Evolutionary conservation across 1,139 yeast species (phyloP).

Genomic region (Lodderomyces theae): DNA sequence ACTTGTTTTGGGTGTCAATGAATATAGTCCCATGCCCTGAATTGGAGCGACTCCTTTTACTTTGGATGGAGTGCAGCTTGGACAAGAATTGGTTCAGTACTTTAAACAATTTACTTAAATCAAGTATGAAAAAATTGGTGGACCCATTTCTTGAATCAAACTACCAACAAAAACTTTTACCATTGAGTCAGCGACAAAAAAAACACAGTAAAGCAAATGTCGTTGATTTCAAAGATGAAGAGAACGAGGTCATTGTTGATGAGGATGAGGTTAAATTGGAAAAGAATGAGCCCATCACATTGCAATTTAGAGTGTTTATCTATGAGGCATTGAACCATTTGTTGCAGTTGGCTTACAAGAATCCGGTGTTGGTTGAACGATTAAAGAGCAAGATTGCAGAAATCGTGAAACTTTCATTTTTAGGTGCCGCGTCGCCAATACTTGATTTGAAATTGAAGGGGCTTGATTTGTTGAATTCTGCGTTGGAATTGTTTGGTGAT

Average conservation of each 20-base stretch:
- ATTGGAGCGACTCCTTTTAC: constrained; percentile 30
- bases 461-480: constrained; percentile 52
- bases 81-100: constrained; percentile 43
- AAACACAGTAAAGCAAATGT: constrained; percentile 28
- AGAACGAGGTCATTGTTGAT: constrained; percentile 41
- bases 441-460: constrained; percentile 64
- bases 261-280: constrained; percentile 29
- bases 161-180: constrained; percentile 42
- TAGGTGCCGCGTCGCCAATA: constrained; percentile 76
- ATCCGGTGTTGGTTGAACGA: constrained; percentile 36
- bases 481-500: constrained; percentile 49
- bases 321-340: constrained; percentile 56
- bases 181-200: constrained; percentile 44
- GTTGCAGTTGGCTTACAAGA: constrained; percentile 40
- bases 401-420: constrained; percentile 75
- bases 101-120: constrained; percentile 36
- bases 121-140: constrained; percentile 38
- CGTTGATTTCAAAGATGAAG: constrained; percentile 45
- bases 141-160: constrained; percentile 39
- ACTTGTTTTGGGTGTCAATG: constrained; percentile 45
- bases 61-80: constrained; percentile 42
- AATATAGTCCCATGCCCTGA: constrained; percentile 39
- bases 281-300: constrained; percentile 61
- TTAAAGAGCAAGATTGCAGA: constrained; percentile 61
- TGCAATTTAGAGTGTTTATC: constrained; percentile 67